Evolutionary conservation across 2,329 filamentous ascomycete genomes (phyloP).

Genomic region (Ascomycota sp.): DNA sequence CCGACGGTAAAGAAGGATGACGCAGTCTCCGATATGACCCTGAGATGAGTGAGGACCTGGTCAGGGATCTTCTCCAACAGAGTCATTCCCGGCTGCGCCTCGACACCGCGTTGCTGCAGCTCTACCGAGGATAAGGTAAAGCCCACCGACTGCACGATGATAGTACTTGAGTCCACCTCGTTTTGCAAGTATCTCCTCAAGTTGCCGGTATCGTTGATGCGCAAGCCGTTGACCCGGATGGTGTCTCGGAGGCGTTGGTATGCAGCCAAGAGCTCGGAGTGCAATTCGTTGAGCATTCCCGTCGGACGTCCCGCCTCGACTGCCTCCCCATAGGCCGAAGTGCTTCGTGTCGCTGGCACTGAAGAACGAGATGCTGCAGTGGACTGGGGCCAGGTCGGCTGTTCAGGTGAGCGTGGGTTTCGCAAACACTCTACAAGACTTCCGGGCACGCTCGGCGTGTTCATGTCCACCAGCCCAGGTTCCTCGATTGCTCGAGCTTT

Average conservation of each 20-base stretch:
- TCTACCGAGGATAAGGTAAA: slow-evolving; percentile 75
- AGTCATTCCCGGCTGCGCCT: slow-evolving; percentile 48
- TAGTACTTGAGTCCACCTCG: slow-evolving; percentile 31
- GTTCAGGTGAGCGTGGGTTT: slow-evolving; percentile 14
- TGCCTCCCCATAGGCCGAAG: slow-evolving; percentile 2
- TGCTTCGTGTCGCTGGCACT: slow-evolving; percentile 9
- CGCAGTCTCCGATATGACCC: slow-evolving; percentile 71
- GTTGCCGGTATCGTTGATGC: slow-evolving; percentile 14
- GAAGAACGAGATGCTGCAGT: slow-evolving; percentile 19
- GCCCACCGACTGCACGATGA: slow-evolving; percentile 45
- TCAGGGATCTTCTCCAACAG: slow-evolving; percentile 68
- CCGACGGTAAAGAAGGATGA: slow-evolving; percentile 66
- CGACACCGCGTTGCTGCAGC: slow-evolving; percentile 72
- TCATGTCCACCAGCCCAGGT: slow-evolving; percentile 9
- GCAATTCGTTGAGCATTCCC: slow-evolving; percentile 8
- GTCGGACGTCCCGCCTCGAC: neutral
- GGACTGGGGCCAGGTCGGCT: slow-evolving; percentile 17
- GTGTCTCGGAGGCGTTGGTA: slow-evolving; percentile 39
- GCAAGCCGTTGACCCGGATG: slow-evolving; percentile 30
- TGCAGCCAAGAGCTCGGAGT: slow-evolving; percentile 33
- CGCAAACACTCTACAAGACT: slow-evolving; percentile 16
- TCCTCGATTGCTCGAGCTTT: slow-evolving; percentile 14
- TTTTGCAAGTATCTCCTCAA: slow-evolving; percentile 12
- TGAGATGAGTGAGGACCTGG: slow-evolving; percentile 63
- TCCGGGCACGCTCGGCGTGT: slow-evolving; percentile 16